Evolutionary conservation across 73 alveolate genomes (phyloP).

Genomic region (Paramecium biaurelia): DNA sequence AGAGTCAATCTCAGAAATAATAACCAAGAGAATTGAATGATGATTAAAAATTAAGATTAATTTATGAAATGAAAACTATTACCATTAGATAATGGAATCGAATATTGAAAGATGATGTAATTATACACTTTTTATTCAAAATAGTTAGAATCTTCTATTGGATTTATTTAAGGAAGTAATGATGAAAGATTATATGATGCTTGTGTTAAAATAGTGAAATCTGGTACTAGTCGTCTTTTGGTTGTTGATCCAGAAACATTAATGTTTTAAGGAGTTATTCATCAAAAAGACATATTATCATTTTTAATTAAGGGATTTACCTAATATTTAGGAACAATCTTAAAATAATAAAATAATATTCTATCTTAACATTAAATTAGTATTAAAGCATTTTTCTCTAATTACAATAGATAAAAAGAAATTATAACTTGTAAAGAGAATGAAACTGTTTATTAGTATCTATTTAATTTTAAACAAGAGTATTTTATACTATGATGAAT

Average conservation of each 20-base stretch:
- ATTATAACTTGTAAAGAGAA: neutral
- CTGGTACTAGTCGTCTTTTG: neutral
- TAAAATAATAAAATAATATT: neutral
- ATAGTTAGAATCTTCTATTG: neutral
- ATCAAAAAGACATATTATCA: neutral
- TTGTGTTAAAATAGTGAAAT: neutral
- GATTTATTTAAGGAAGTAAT: neutral
- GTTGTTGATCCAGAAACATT: constrained; percentile 32
- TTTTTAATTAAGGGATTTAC: constrained; percentile 37
- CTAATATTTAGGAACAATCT: neutral
- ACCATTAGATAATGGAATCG: constrained; percentile 24
- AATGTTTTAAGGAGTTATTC: neutral
- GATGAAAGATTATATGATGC: constrained; percentile 33
- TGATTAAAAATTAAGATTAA: neutral
- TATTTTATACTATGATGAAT: constrained; percentile 1
- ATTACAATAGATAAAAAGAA: neutral
- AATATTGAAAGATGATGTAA: constrained; percentile 5
- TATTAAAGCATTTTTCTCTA: neutral
- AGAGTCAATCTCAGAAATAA: neutral
- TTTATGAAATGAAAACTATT: neutral
- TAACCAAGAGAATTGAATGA: neutral
- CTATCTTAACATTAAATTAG: neutral
- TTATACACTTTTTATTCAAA: neutral
- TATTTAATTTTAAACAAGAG: neutral
- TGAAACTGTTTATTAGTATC: neutral